These are phyloP conservation scores for Umbelopsis sp. DNA, from an alignment of 192 early-diverging fungal species.

Conservation along the genomic window DNA sequence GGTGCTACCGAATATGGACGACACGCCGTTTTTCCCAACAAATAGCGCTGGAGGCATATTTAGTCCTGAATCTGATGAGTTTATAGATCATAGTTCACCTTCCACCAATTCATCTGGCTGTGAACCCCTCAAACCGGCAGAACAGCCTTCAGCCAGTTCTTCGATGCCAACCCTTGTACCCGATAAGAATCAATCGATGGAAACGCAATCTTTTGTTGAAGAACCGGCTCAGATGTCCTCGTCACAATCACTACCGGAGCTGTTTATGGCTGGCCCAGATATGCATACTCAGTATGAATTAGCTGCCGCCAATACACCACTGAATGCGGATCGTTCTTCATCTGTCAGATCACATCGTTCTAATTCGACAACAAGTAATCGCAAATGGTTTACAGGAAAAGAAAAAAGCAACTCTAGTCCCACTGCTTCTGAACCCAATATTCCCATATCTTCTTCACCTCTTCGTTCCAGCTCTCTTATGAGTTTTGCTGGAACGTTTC, in stretches of 20 bases:
- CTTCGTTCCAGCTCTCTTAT: neutral
- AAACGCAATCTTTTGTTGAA: neutral
- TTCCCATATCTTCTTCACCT: slow-evolving; percentile 1
- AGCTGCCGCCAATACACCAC: neutral
- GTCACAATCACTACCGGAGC: slow-evolving; percentile 30
- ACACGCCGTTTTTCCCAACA: slow-evolving; percentile 80
- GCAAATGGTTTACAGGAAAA: neutral
- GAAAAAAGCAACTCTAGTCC: neutral
- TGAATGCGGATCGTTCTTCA: neutral
- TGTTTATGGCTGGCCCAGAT: slow-evolving; percentile 14
- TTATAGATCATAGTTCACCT: too few relatives aligned
- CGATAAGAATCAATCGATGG: neutral
- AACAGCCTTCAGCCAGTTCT: neutral
- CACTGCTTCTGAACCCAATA: slow-evolving; percentile 7
- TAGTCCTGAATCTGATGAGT: slow-evolving; percentile 3
- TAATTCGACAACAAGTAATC: neutral
- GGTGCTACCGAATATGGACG: slow-evolving; percentile 91
- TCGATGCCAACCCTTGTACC: neutral
- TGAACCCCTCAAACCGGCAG: neutral
- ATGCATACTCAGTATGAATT: slow-evolving; percentile 15
- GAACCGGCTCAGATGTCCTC: slow-evolving; percentile 20
- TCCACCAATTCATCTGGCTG: neutral
- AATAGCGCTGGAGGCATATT: slow-evolving; percentile 63
- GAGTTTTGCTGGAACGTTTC: slow-evolving; percentile 1
- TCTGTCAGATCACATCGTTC: neutral